Evolutionary conservation across 2,329 filamentous ascomycete genomes (phyloP).

Genomic region (Aspergillus terreus): DNA sequence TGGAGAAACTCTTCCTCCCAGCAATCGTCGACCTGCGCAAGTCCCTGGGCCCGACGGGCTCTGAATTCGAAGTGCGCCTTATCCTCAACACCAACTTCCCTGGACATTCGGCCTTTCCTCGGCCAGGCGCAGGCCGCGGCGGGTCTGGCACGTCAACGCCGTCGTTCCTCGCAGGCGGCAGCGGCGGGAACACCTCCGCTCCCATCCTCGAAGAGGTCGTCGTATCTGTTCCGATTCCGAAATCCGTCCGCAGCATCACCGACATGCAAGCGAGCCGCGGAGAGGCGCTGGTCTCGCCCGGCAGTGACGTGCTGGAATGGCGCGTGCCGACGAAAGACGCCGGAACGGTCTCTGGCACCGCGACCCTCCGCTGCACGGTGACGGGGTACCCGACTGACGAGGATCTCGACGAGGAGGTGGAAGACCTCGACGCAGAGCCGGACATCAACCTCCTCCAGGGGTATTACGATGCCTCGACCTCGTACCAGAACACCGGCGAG

Average conservation of each 20-base stretch:
- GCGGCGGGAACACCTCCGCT: constrained; percentile 53
- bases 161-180: constrained; percentile 47
- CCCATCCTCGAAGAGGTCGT: constrained; percentile 71
- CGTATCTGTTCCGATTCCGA: constrained; percentile 74
- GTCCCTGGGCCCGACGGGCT: constrained; percentile 67
- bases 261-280: constrained; percentile 78
- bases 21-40: constrained; percentile 79
- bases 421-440: constrained; percentile 24
- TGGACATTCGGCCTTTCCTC: constrained; percentile 40
- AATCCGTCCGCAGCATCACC: constrained; percentile 73
- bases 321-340: constrained; percentile 74
- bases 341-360: constrained; percentile 61
- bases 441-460: constrained; percentile 42
- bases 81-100: constrained; percentile 66
- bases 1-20: constrained; percentile 71
- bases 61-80: constrained; percentile 85
- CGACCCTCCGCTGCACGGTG: constrained; percentile 75
- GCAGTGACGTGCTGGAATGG: constrained; percentile 75
- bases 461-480: constrained; percentile 44
- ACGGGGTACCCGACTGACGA: constrained; percentile 58
- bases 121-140: constrained; percentile 33
- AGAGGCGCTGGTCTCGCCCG: constrained; percentile 76
- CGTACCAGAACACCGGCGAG: constrained; percentile 22
- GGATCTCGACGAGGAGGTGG: constrained; percentile 42
- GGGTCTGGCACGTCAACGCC: constrained; percentile 46